These are phyloP conservation scores for Pleurotus eryngii DNA, from an alignment of 768 basidiomycete species.

Conservation along the genomic window DNA sequence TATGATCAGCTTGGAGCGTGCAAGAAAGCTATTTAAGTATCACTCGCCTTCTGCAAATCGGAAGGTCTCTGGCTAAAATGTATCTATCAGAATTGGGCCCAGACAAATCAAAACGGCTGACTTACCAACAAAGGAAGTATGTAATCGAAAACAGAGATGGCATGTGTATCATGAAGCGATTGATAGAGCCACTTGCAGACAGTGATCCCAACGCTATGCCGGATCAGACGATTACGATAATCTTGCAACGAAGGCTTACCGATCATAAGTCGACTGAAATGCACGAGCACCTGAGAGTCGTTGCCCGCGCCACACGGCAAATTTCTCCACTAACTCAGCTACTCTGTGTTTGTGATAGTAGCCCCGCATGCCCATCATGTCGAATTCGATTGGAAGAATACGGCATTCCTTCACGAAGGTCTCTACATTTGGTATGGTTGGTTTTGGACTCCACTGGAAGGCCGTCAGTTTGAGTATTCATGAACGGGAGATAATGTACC, in stretches of 20 bases:
- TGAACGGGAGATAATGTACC: conserved; percentile 31
- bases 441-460: conserved; percentile 59
- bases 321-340: conserved; percentile 54
- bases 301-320: conserved; percentile 68
- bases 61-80: conserved; percentile 63
- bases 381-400: conserved; percentile 47
- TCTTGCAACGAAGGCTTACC: conserved; percentile 33
- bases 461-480: background rate
- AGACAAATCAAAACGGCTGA: conserved; percentile 9
- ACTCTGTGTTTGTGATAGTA: conserved; percentile 59
- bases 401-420: conserved; percentile 69
- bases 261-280: conserved; percentile 84
- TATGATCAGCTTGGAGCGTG: too few species aligned
- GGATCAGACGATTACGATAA: conserved; percentile 6
- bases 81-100: conserved; percentile 4
- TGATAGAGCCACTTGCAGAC: conserved; percentile 79
- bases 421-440: conserved; percentile 57
- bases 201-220: conserved; percentile 53
- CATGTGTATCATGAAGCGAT: conserved; percentile 72
- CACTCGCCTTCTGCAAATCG: conserved; percentile 66
- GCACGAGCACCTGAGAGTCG: conserved; percentile 74
- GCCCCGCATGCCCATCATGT: conserved; percentile 75
- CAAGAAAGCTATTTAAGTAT: too few species aligned
- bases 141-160: conserved; percentile 74
- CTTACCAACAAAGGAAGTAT: conserved; percentile 77